Evolutionary conservation across 352 stramenopile species (phyloP).

Genomic region (Phytophthora fragariae): DNA sequence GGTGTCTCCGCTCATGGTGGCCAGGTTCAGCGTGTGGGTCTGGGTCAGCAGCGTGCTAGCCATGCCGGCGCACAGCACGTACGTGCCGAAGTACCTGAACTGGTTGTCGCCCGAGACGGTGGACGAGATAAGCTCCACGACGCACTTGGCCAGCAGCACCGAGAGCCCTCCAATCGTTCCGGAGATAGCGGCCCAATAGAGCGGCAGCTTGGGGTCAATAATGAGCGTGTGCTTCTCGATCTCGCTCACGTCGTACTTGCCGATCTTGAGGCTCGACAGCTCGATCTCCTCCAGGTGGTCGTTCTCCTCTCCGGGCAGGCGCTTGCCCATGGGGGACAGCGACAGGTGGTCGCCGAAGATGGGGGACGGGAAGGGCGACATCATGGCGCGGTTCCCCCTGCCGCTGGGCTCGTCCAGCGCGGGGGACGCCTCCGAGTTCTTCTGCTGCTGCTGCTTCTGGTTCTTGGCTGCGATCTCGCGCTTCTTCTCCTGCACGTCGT

Average conservation of each 20-base stretch:
- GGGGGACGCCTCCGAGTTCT: conserved; percentile 32
- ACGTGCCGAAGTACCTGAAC: conserved; percentile 87
- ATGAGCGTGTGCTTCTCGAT: conserved; percentile 88
- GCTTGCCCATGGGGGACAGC: conserved; percentile 44
- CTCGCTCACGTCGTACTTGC: conserved; percentile 68
- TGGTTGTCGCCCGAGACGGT: conserved; percentile 87
- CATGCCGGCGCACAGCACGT: conserved; percentile 82
- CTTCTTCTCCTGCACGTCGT: conserved; percentile 69
- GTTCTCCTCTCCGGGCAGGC: conserved; percentile 57
- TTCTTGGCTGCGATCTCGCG: conserved; percentile 49
- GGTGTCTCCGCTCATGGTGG: conserved; percentile 86
- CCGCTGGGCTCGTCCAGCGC: conserved; percentile 41
- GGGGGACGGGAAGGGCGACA: conserved; percentile 84
- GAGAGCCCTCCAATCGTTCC: conserved; percentile 85
- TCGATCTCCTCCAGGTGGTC: conserved; percentile 69
- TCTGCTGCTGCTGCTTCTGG: conserved; percentile 27
- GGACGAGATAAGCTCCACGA: conserved; percentile 86
- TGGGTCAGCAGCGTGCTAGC: conserved; percentile 78
- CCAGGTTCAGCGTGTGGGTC: conserved; percentile 88
- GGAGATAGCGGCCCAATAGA: conserved; percentile 90
- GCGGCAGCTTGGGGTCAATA: conserved; percentile 85
- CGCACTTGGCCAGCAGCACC: conserved; percentile 87
- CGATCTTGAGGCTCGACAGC: conserved; percentile 57
- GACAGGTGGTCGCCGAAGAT: conserved; percentile 65
- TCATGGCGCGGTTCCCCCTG: conserved; percentile 52